A percentile compares a stretch with the other conserved stretches of the same genome.
phyloP scores from a whole-genome alignment of 1,284 basidiomycete genomes.

The Meira nashicola region DNA sequence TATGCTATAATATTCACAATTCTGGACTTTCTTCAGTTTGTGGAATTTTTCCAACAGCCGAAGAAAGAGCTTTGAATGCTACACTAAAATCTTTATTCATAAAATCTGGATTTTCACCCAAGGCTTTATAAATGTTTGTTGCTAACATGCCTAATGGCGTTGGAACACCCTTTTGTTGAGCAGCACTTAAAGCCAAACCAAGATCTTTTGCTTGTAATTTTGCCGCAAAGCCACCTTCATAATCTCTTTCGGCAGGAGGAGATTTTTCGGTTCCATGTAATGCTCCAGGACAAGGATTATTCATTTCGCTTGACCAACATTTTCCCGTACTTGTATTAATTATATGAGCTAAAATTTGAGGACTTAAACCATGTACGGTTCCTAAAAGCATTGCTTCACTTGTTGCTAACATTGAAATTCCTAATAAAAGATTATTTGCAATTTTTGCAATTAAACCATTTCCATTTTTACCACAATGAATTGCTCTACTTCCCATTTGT shows the following conservation, averaged over 20 bases:
- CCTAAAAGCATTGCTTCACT: slow-evolving; percentile 47
- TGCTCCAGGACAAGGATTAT: slow-evolving; percentile 78
- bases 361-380: slow-evolving; percentile 36
- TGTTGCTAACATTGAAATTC: slow-evolving; percentile 42
- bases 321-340: slow-evolving; percentile 51
- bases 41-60: slow-evolving; percentile 21
- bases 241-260: slow-evolving; percentile 76
- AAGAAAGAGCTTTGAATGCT: slow-evolving; percentile 37
- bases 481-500: slow-evolving; percentile 72
- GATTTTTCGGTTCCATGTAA: slow-evolving; percentile 60
- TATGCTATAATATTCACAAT: no score
- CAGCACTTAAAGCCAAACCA: slow-evolving; percentile 39
- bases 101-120: slow-evolving; percentile 27
- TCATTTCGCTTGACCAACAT: slow-evolving; percentile 77
- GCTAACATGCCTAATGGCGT: slow-evolving; percentile 35
- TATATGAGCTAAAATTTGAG: slow-evolving; percentile 38
- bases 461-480: slow-evolving; percentile 82
- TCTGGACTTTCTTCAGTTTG: no score
- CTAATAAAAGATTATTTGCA: slow-evolving; percentile 46
- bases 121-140: slow-evolving; percentile 31
- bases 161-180: slow-evolving; percentile 33
- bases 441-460: slow-evolving; percentile 51
- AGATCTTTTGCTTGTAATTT: slow-evolving; percentile 34
- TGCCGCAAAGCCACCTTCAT: slow-evolving; percentile 59
- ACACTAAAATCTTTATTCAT: slow-evolving; percentile 38